A percentile compares a stretch with the other conserved stretches of the same genome.
Conservation (phyloP, 208 protist species). For the Trypanosoma congolense region DNA sequence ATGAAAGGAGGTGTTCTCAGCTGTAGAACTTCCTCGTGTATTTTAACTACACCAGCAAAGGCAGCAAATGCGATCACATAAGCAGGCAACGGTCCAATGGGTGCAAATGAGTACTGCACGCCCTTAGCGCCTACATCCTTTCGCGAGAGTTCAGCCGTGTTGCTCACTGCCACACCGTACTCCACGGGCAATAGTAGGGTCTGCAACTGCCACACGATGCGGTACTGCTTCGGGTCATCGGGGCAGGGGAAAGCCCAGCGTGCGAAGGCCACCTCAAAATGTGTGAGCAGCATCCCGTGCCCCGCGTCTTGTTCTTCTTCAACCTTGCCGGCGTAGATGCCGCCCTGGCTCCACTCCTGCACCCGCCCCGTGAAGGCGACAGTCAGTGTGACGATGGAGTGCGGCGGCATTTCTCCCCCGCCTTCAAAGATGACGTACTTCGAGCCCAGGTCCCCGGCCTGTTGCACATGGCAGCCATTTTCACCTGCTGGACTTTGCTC, state of each 20-base stretch:
- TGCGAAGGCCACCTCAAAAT: slow-evolving; percentile 79
- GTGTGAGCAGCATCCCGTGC: slow-evolving; percentile 46
- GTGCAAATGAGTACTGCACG: slow-evolving; percentile 31
- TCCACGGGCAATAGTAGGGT: slow-evolving; percentile 36
- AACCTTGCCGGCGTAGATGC: slow-evolving; percentile 39
- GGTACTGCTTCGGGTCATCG: slow-evolving; percentile 65
- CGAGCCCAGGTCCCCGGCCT: slow-evolving; percentile 25
- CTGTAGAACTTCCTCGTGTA: slow-evolving; percentile 6
- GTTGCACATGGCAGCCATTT: background rate
- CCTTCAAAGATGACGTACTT: slow-evolving; percentile 57
- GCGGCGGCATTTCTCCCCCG: slow-evolving; percentile 20
- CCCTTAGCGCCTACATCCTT: slow-evolving; percentile 25
- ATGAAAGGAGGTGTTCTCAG: slow-evolving; percentile 1
- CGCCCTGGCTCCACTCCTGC: slow-evolving; percentile 44
- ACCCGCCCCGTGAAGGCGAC: slow-evolving; percentile 48
- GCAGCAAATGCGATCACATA: slow-evolving; percentile 68
- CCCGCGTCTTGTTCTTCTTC: slow-evolving; percentile 1
- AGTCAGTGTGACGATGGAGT: slow-evolving; percentile 41
- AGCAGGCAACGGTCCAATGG: slow-evolving; percentile 55
- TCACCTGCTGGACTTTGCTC: background rate
- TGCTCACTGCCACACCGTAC: slow-evolving; percentile 39
- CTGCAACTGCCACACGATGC: slow-evolving; percentile 52
- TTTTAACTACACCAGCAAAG: slow-evolving; percentile 10
- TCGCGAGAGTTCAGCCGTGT: slow-evolving; percentile 21
- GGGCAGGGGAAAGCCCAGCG: slow-evolving; percentile 79